Conservation (phyloP, 129 eudicot genomes). For the Artemisia tridentata region DNA sequence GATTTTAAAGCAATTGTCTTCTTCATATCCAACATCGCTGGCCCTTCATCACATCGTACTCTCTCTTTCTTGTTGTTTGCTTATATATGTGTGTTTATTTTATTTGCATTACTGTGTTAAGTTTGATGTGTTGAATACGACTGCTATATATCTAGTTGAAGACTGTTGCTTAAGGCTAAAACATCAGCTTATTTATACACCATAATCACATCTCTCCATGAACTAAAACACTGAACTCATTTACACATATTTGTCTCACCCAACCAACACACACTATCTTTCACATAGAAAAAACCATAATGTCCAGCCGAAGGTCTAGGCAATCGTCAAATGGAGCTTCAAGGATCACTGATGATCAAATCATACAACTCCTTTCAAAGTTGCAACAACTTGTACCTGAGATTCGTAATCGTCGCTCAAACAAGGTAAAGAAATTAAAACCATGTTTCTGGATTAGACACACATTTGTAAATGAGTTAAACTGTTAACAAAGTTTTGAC, state of each 20-base stretch:
- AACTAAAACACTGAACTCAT: conserved; percentile 6
- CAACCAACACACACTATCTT: background rate
- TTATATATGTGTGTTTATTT: conserved; percentile 27
- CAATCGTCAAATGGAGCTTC: conserved; percentile 44
- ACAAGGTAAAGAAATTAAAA: conserved; percentile 44
- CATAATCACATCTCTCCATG: conserved; percentile 10
- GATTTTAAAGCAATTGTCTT: conserved; percentile 52
- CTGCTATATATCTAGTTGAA: background rate
- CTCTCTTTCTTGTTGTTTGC: conserved; percentile 19
- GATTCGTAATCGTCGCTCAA: conserved; percentile 69
- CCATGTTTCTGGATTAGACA: background rate
- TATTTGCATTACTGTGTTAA: background rate
- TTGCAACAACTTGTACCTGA: conserved; percentile 80
- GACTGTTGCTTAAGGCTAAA: background rate
- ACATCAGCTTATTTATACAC: conserved; percentile 16
- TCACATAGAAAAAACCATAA: conserved; percentile 7
- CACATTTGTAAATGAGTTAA: background rate
- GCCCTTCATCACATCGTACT: conserved; percentile 37
- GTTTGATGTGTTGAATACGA: conserved; percentile 11
- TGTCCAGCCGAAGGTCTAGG: conserved; percentile 78
- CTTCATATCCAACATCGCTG: conserved; percentile 73
- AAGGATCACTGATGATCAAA: conserved; percentile 75
- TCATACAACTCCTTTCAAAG: conserved; percentile 73
- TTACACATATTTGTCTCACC: conserved; percentile 3
- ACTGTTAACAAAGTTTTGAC: background rate